phyloP scores from a whole-genome alignment of 176 grass and related monocot species.

The Raddia distichophylla region DNA sequence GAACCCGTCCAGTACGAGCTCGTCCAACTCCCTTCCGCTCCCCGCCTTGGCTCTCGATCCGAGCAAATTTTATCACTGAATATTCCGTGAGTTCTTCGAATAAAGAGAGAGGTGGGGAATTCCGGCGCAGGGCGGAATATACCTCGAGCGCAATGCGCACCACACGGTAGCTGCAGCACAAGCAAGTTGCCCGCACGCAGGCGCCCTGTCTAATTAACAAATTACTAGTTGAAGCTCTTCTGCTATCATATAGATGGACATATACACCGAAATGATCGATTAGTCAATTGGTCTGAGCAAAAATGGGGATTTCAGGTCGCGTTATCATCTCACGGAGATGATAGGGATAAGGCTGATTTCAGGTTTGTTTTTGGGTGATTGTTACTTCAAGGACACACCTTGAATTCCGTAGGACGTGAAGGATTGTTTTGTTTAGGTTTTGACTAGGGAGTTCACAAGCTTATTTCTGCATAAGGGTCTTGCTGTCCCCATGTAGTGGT shows the following conservation, averaged over 20 bases:
- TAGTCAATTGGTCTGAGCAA: background rate
- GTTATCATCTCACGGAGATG: background rate
- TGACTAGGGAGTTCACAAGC: background rate
- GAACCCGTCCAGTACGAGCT: constrained; percentile 1
- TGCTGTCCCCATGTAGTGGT: background rate
- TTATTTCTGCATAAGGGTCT: background rate
- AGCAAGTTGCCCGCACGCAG: background rate
- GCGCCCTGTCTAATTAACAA: background rate
- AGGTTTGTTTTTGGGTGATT: background rate
- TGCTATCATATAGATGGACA: too few relatives aligned
- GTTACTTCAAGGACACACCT: background rate
- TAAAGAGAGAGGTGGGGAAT: background rate
- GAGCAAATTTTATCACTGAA: background rate
- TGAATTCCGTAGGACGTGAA: background rate
- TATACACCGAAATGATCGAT: background rate
- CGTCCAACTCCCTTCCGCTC: background rate
- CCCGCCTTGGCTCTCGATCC: background rate
- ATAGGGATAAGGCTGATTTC: too few relatives aligned
- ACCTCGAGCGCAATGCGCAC: constrained; percentile 8
- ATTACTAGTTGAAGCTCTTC: background rate
- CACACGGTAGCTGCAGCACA: background rate
- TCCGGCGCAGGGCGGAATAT: constrained; percentile 14
- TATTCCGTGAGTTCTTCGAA: background rate
- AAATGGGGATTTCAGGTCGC: background rate
- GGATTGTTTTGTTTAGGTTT: background rate